Base-by-base conservation (phyloP, 1,284 basidiomycete genomes). In the Ustilago tritici region DNA sequence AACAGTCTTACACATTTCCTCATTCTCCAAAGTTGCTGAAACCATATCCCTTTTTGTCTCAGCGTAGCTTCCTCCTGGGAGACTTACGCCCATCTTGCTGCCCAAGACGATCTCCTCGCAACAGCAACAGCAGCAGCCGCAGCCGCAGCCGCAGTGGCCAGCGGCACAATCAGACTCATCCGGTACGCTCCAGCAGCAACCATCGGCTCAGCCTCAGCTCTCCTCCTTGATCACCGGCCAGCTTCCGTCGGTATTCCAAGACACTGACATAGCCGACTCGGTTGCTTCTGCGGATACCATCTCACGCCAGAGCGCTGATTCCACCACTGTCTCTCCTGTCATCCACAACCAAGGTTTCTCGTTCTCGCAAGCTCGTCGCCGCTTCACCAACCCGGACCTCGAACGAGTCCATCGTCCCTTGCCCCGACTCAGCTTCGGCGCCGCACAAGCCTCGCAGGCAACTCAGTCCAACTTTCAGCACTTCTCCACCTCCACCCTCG, bases 61-160 rank as follows among this genome's bases (percentile, higher is more conserved):
- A 61, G 70, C 70, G 70, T 73, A 61, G 62, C 65, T 52, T 58
- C 70, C 70, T 68, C 32, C 46, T 5, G 47, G 31, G 58, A 41
- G 49, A 28, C 65, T 65, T 57, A 65, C 70, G 70, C 70, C 40
- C 11, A 40, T n/a, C 2, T 34, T 54, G 31, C 55, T 64, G 61
- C 65, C 70, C 65, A 67, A 53, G 49, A 73, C 70, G 70, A 73
- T 73, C 41, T 68, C 65, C 50, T 64, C 65, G 19, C 70, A 68
- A 36, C 65, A 64, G n/a, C 43, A 46, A 31, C 70, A 68, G 50
- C 65, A 68, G 62, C 70, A 65, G 12, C 70, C 53, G 61, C 64
- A 61, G 70, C 58, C 55, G 23, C 23, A 28, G 62, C 70, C 70
- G 12, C 70, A 57, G 61, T 67, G 65, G 70, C 58, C 55, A 55